Percentiles rank a stretch among this genome's conserved stretches.
These are phyloP conservation scores for Neofusicoccum umdonicola DNA, from an alignment of 2,329 filamentous ascomycete genomes.

Conservation along the genomic window DNA sequence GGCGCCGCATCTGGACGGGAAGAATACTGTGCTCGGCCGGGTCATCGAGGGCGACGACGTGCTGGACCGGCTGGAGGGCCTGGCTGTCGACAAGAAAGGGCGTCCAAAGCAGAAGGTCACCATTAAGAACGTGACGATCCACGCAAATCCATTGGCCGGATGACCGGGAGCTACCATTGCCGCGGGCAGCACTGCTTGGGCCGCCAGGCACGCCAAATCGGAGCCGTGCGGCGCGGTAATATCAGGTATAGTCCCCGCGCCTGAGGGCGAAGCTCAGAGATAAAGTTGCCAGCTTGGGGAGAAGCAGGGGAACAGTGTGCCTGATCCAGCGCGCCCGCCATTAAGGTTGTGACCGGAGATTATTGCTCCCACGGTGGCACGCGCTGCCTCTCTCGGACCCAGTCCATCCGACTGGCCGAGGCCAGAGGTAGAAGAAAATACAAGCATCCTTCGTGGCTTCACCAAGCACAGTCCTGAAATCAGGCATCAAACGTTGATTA, in stretches of 20 bases:
- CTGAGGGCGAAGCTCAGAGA: background rate
- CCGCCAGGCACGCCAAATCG: background rate
- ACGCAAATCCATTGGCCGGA: slow-evolving; percentile 74
- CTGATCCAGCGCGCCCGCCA: background rate
- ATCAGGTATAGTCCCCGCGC: background rate
- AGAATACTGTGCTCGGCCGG: slow-evolving; percentile 81
- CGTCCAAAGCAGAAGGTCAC: slow-evolving; percentile 64
- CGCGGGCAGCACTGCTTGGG: background rate
- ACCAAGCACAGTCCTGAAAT: background rate
- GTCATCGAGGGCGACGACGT: slow-evolving; percentile 58
- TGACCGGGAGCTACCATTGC: slow-evolving; percentile 26
- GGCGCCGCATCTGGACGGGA: slow-evolving; percentile 75
- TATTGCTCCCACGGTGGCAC: background rate
- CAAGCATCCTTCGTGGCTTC: background rate
- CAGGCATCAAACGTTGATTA: background rate
- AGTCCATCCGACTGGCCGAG: background rate
- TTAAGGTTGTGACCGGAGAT: slow-evolving; percentile 8
- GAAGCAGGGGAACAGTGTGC: background rate
- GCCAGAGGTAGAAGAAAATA: background rate
- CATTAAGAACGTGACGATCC: slow-evolving; percentile 70
- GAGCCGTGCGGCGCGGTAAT: background rate
- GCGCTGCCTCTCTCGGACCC: background rate
- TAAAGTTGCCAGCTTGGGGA: background rate
- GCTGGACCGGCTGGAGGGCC: slow-evolving; percentile 67
- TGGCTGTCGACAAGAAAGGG: slow-evolving; percentile 75